phyloP scores from a whole-genome alignment of 768 basidiomycete species.

The Mycena maculata region DNA sequence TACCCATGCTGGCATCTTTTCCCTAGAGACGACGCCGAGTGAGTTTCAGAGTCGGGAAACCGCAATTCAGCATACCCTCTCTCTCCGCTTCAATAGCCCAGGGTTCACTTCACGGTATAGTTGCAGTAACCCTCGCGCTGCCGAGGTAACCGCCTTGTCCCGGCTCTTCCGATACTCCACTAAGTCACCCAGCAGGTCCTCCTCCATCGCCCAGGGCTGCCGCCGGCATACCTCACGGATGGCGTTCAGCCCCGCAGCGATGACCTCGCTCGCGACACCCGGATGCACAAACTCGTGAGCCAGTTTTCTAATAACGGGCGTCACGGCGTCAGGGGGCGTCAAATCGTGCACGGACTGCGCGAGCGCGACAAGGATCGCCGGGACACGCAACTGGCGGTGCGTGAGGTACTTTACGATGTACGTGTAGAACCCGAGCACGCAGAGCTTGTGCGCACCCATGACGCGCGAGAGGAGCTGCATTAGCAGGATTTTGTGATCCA shows the following conservation, averaged over 20 bases:
- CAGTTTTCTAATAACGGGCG: slow-evolving; percentile 90
- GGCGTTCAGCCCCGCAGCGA: slow-evolving; percentile 95
- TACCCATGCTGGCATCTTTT: slow-evolving; percentile 88
- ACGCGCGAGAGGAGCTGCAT: slow-evolving; percentile 97
- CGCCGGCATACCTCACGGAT: slow-evolving; percentile 94
- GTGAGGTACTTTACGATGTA: slow-evolving; percentile 95
- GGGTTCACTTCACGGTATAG: slow-evolving; percentile 98
- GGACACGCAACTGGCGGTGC: slow-evolving; percentile 91
- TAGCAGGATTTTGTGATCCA: slow-evolving; percentile 96
- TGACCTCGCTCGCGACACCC: slow-evolving; percentile 94
- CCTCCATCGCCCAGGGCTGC: slow-evolving; percentile 98
- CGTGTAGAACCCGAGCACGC: slow-evolving; percentile 94
- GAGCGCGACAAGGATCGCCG: slow-evolving; percentile 91
- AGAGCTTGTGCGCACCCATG: slow-evolving; percentile 93
- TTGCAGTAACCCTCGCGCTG: slow-evolving; percentile 86
- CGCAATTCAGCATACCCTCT: slow-evolving; percentile 68
- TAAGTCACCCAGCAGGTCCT: slow-evolving; percentile 90
- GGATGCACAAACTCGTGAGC: slow-evolving; percentile 98
- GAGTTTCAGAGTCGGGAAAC: slow-evolving; percentile 14
- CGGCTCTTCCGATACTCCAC: slow-evolving; percentile 95
- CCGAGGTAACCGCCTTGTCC: slow-evolving; percentile 94
- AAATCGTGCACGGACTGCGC: slow-evolving; percentile 96
- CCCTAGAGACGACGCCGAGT: slow-evolving; percentile 69
- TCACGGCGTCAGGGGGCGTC: slow-evolving; percentile 92
- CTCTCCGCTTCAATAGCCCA: slow-evolving; percentile 87